phyloP scores from a whole-genome alignment of 1,284 basidiomycete genomes.

The Amylostereum chailletii region DNA sequence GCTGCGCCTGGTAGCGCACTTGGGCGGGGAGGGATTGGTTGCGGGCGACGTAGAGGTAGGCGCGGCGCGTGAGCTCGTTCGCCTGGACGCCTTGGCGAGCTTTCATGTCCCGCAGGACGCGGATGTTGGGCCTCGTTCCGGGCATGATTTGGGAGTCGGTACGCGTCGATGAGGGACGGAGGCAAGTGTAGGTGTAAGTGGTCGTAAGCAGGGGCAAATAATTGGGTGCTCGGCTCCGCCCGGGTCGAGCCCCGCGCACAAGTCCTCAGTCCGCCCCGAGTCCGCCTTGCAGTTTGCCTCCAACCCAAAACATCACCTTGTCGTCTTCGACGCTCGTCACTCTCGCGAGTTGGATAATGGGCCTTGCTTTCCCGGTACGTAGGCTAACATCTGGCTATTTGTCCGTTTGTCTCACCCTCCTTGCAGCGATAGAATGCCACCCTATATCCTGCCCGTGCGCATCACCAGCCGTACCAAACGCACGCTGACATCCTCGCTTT shows the following conservation, averaged over 20 bases:
- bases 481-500: constrained; percentile 67
- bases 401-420: neutral
- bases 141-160: too few relatives aligned
- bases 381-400: neutral
- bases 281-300: too few relatives aligned
- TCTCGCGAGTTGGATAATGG: constrained; percentile 6
- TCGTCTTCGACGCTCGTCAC: too few relatives aligned
- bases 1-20: constrained; percentile 91
- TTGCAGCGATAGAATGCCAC: constrained; percentile 36
- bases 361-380: neutral
- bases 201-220: too few relatives aligned
- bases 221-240: too few relatives aligned
- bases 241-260: too few relatives aligned
- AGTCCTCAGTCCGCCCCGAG: too few relatives aligned
- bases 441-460: constrained; percentile 43
- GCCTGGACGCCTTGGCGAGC: constrained; percentile 62
- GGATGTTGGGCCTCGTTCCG: constrained; percentile 24
- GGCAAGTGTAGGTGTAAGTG: too few relatives aligned
- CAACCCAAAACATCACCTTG: too few relatives aligned
- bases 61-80: constrained; percentile 76
- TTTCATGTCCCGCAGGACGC: constrained; percentile 71
- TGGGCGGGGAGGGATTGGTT: constrained; percentile 79
- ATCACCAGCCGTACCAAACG: constrained; percentile 55
- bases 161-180: too few relatives aligned
- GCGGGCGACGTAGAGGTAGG: constrained; percentile 85